Evolutionary conservation across 2,329 filamentous ascomycete species (phyloP).

Genomic region (Arachnopeziza araneosa): DNA sequence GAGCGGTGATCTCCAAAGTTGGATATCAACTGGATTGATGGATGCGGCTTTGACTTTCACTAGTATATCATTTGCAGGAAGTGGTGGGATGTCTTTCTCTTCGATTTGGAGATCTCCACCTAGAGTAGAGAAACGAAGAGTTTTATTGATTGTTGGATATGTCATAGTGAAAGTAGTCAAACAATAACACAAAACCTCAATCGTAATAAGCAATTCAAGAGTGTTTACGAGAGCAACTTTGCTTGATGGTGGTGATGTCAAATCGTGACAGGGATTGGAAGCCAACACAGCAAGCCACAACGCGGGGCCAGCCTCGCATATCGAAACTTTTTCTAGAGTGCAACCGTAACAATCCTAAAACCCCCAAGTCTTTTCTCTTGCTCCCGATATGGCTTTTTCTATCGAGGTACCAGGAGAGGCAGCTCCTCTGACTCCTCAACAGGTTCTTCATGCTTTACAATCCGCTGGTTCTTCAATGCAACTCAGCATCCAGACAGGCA

Average conservation of each 20-base stretch:
- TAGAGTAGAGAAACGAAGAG: slow-evolving; percentile 17
- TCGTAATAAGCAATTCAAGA: neutral
- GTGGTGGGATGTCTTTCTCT: slow-evolving; percentile 19
- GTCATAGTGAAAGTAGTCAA: slow-evolving; percentile 6
- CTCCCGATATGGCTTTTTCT: slow-evolving; percentile 55
- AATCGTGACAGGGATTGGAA: neutral
- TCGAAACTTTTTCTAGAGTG: neutral
- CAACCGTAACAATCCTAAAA: neutral
- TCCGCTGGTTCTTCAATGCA: slow-evolving; percentile 56
- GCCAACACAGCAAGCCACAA: neutral
- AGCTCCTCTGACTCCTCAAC: slow-evolving; percentile 58
- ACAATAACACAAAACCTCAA: neutral
- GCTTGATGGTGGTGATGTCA: neutral
- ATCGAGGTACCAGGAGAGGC: slow-evolving; percentile 81
- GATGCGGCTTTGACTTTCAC: slow-evolving; percentile 27
- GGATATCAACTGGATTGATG: slow-evolving; percentile 28
- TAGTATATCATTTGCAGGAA: slow-evolving; percentile 22
- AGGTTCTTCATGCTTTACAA: slow-evolving; percentile 60
- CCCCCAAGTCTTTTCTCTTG: neutral
- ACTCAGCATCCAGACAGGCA: slow-evolving; percentile 59
- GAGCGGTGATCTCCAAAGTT: slow-evolving; percentile 25
- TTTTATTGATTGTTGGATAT: slow-evolving; percentile 15
- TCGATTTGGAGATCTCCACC: slow-evolving; percentile 16
- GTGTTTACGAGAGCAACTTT: neutral
- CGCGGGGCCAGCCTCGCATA: neutral